Evolutionary conservation across 768 basidiomycete genomes (phyloP).

Genomic region (Pilatotrama ljubarskyi): DNA sequence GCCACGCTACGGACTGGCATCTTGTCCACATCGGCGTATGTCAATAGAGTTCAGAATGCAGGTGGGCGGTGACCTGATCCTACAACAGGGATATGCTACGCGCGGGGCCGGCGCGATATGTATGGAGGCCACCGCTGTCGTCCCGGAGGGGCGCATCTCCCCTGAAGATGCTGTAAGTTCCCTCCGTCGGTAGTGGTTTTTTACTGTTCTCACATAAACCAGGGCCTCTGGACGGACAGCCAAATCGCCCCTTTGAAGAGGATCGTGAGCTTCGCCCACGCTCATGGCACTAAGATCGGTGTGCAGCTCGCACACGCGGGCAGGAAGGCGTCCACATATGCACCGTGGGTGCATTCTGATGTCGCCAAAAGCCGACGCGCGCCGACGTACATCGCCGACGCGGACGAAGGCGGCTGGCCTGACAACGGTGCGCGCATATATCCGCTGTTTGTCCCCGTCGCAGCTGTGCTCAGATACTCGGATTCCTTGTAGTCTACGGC

Average conservation of each 20-base stretch:
- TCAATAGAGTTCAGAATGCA: neutral
- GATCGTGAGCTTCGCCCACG: constrained; percentile 73
- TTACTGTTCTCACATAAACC: neutral
- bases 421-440: constrained; percentile 46
- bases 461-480: too few relatives aligned
- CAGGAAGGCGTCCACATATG: constrained; percentile 68
- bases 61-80: neutral
- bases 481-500: constrained; percentile 58
- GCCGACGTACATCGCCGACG: constrained; percentile 38
- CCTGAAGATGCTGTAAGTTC: constrained; percentile 65
- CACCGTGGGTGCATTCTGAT: constrained; percentile 61
- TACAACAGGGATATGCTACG: constrained; percentile 56
- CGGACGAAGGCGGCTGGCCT: constrained; percentile 71
- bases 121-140: constrained; percentile 73
- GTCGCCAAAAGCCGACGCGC: constrained; percentile 34
- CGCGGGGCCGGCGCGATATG: constrained; percentile 70
- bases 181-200: neutral
- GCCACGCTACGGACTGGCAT: constrained; percentile 83
- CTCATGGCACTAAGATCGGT: constrained; percentile 69
- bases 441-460: neutral
- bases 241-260: constrained; percentile 71
- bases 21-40: constrained; percentile 71
- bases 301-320: constrained; percentile 80
- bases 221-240: constrained; percentile 75
- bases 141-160: constrained; percentile 75